These are phyloP conservation scores for Stramenopiles sp. DNA, from an alignment of 352 stramenopile species.

Conservation along the genomic window DNA sequence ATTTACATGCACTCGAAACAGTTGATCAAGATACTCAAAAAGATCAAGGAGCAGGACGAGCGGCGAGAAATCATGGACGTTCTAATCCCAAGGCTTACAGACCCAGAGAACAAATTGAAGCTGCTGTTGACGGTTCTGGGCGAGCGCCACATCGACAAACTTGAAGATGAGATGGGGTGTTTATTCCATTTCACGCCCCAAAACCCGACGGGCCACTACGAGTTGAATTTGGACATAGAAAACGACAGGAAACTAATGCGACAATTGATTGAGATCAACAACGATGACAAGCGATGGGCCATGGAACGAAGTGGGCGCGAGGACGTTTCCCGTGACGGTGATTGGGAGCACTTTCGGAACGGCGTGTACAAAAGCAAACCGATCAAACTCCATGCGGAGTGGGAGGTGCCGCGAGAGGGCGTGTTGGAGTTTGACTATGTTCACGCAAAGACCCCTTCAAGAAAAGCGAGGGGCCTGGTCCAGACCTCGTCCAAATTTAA, in stretches of 20 bases:
- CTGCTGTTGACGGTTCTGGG: background rate
- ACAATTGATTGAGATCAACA: background rate
- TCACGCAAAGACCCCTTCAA: too few species aligned
- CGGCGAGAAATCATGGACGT: background rate
- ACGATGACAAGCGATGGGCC: background rate
- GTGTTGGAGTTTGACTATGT: background rate
- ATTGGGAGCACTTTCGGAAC: constrained; percentile 74
- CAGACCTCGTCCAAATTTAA: too few species aligned
- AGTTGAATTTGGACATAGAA: background rate
- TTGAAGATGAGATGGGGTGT: background rate
- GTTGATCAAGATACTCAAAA: background rate
- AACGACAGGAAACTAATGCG: background rate
- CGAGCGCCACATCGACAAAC: background rate
- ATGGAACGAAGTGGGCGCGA: background rate
- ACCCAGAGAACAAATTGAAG: background rate
- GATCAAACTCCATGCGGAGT: background rate
- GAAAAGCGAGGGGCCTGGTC: too few species aligned
- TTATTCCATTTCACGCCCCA: background rate
- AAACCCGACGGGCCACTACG: background rate
- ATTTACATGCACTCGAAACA: background rate
- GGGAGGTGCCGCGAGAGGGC: background rate
- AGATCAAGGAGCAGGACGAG: background rate
- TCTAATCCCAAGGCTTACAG: background rate
- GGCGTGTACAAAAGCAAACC: constrained; percentile 15
- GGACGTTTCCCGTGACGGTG: constrained; percentile 60